These are phyloP conservation scores for Euphorbia tirucalli DNA, from an alignment of 345 rosid genomes.

Conservation along the genomic window DNA sequence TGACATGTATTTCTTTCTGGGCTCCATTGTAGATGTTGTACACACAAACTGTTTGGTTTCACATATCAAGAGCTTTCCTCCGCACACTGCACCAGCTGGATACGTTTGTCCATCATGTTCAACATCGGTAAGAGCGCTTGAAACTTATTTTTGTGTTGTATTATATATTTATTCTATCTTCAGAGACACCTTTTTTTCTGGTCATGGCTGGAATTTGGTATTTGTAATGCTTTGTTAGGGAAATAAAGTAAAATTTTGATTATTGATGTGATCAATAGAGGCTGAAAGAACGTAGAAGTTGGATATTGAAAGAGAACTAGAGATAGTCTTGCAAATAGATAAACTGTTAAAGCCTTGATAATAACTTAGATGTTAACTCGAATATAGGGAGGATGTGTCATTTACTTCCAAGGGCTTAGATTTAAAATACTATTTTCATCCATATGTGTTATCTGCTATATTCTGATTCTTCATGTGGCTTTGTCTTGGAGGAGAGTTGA, in stretches of 20 bases:
- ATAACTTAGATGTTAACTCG: background rate
- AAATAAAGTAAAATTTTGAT: background rate
- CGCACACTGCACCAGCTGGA: constrained; percentile 97
- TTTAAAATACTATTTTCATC: background rate
- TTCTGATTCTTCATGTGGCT: background rate
- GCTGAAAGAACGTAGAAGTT: background rate
- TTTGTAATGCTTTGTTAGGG: background rate
- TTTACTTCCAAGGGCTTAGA: background rate
- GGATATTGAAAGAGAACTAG: background rate
- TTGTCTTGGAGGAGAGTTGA: background rate
- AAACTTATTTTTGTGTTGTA: background rate
- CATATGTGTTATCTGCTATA: background rate
- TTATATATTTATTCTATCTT: background rate
- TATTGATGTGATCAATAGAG: background rate
- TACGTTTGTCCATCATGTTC: constrained; percentile 85
- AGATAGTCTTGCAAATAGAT: background rate
- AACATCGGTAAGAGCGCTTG: constrained; percentile 54
- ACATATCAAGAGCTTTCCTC: constrained; percentile 82
- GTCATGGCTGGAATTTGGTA: background rate
- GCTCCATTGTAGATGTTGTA: constrained; percentile 57
- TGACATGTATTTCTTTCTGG: constrained; percentile 22
- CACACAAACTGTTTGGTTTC: constrained; percentile 90
- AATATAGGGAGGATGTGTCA: background rate
- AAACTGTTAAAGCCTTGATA: background rate
- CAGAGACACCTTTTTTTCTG: background rate